A percentile compares a stretch with the other conserved stretches of the same genome.
Evolutionary conservation across 1,284 basidiomycete genomes (phyloP).

Genomic region (Psilocybe mexicana): DNA sequence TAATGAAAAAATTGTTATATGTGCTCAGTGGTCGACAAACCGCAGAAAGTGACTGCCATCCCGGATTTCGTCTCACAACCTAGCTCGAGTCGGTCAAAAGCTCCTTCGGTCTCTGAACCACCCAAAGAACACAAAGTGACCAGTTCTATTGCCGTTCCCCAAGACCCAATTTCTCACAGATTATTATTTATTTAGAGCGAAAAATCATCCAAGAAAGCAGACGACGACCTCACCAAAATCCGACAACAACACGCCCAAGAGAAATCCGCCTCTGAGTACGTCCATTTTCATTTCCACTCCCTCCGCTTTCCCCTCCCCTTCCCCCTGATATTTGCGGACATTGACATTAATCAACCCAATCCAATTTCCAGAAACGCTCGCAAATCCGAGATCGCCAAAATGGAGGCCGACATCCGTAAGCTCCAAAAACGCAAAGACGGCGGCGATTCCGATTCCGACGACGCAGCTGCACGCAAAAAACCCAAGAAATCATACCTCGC

Average conservation of each 20-base stretch:
- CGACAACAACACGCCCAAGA: slow-evolving; percentile 74
- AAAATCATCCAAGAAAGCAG: slow-evolving; percentile 39
- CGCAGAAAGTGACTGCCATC: slow-evolving; percentile 28
- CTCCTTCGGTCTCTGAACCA: slow-evolving; percentile 7
- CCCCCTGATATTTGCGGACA: too few relatives aligned
- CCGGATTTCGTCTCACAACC: slow-evolving; percentile 38
- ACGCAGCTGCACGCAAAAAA: slow-evolving; percentile 58
- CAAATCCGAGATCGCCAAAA: slow-evolving; percentile 79
- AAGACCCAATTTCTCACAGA: neutral
- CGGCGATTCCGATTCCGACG: slow-evolving; percentile 60
- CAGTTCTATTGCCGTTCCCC: neutral
- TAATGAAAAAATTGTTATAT: neutral
- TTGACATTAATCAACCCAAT: too few relatives aligned
- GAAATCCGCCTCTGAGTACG: slow-evolving; percentile 57
- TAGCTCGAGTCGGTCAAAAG: slow-evolving; percentile 13
- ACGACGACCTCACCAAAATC: slow-evolving; percentile 66
- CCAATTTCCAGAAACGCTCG: slow-evolving; percentile 53
- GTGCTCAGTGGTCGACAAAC: slow-evolving; percentile 53
- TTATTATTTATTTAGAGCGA: slow-evolving; percentile 3
- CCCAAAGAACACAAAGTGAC: slow-evolving; percentile 18
- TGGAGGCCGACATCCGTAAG: slow-evolving; percentile 86
- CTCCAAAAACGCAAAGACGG: slow-evolving; percentile 58
- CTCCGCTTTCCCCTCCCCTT: neutral
- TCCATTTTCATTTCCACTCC: slow-evolving; percentile 10
- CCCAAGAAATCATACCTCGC: slow-evolving; percentile 72